A percentile compares a stretch with the other conserved stretches of the same genome.
phyloP scores from a whole-genome alignment of 129 eudicot species.

The Heracleum sosnowskyi region DNA sequence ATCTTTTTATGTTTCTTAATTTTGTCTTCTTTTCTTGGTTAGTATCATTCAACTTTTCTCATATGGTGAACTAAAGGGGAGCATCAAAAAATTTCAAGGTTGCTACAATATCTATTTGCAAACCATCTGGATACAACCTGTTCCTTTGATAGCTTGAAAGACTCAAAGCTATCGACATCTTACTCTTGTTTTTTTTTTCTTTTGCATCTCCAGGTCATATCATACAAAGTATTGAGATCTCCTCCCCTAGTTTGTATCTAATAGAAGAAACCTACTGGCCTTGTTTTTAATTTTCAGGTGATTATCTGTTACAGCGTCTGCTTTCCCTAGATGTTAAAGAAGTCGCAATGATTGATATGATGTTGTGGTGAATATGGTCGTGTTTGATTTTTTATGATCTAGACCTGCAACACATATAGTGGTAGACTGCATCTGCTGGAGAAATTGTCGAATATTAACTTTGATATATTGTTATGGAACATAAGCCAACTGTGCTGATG shows the following conservation, averaged over 20 bases:
- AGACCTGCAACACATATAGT: neutral
- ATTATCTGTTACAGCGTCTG: conserved; percentile 10
- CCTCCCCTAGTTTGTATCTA: neutral
- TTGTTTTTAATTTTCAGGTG: neutral
- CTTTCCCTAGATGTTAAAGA: conserved; percentile 7
- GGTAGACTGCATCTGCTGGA: neutral
- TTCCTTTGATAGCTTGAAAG: neutral
- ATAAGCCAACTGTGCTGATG: conserved; percentile 40
- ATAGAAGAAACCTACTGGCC: neutral
- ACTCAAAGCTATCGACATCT: neutral
- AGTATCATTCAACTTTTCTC: neutral
- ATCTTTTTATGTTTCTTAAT: neutral
- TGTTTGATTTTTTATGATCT: conserved; percentile 10
- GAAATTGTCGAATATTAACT: neutral
- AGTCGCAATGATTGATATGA: conserved; percentile 17
- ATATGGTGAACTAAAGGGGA: neutral
- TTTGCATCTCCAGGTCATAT: neutral
- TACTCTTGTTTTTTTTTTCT: neutral
- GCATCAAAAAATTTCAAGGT: neutral
- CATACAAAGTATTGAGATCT: neutral
- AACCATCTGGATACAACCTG: neutral
- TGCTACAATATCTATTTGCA: neutral
- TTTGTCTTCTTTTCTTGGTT: neutral
- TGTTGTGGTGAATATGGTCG: conserved; percentile 44
- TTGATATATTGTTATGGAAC: conserved; percentile 29